phyloP scores from a whole-genome alignment of 768 basidiomycete species.

The Pleurotus ostreatus region DNA sequence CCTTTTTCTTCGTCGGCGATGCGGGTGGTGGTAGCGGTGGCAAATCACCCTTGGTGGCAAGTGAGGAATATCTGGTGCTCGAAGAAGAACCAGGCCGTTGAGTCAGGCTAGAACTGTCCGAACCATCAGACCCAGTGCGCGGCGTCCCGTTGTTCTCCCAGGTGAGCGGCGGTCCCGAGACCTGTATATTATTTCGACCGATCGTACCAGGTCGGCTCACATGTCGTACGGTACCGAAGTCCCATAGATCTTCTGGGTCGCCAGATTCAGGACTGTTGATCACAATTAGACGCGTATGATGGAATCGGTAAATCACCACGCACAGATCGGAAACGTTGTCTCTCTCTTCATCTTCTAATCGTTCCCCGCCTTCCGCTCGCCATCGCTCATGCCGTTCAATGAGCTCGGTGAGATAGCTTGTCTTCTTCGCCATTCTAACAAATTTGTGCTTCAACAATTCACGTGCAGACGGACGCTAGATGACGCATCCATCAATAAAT shows the following conservation, averaged over 20 bases:
- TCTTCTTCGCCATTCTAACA: slow-evolving; percentile 91
- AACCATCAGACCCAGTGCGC: slow-evolving; percentile 32
- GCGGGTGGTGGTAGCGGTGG: slow-evolving; percentile 50
- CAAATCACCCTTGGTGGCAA: slow-evolving; percentile 53
- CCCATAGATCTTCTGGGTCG: slow-evolving; percentile 88
- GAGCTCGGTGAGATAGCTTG: slow-evolving; percentile 89
- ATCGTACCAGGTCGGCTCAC: slow-evolving; percentile 56
- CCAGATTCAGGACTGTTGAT: slow-evolving; percentile 43
- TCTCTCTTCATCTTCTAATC: slow-evolving; percentile 67
- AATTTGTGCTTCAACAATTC: slow-evolving; percentile 97
- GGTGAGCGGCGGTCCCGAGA: slow-evolving; percentile 67
- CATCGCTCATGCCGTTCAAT: slow-evolving; percentile 94
- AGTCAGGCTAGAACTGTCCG: slow-evolving; percentile 15
- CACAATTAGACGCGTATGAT: slow-evolving; percentile 5
- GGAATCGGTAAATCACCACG: slow-evolving; percentile 19
- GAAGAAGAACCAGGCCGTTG: slow-evolving; percentile 22
- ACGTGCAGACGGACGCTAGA: slow-evolving; percentile 87
- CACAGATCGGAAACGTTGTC: slow-evolving; percentile 62
- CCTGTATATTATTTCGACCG: slow-evolving; percentile 59
- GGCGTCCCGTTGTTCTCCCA: slow-evolving; percentile 71
- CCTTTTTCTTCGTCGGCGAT: slow-evolving; percentile 33
- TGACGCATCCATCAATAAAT: neutral
- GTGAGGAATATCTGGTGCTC: slow-evolving; percentile 34
- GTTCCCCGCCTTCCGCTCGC: slow-evolving; percentile 84
- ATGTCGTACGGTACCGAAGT: slow-evolving; percentile 94